Evolutionary conservation across 2,329 filamentous ascomycete genomes (phyloP).

Genomic region (Boeremia lycopersici): DNA sequence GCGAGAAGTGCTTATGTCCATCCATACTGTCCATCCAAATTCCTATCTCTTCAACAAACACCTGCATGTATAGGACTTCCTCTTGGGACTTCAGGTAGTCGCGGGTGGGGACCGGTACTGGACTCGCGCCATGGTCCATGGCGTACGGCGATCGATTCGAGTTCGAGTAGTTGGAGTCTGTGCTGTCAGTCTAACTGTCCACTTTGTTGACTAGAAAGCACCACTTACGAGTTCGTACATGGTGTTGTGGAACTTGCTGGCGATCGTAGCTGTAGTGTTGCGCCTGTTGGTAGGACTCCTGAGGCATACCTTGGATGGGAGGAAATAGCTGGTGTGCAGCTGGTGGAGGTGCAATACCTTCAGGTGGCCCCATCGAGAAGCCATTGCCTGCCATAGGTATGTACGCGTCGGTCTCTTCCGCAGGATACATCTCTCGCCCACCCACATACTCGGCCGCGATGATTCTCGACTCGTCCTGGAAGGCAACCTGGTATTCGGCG

Average conservation of each 20-base stretch:
- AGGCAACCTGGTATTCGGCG: slow-evolving; percentile 73
- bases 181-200: slow-evolving; percentile 12
- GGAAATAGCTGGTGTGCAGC: slow-evolving; percentile 57
- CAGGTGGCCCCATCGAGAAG: slow-evolving; percentile 37
- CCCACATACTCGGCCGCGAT: slow-evolving; percentile 91
- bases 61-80: slow-evolving; percentile 87
- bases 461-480: slow-evolving; percentile 85
- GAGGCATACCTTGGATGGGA: slow-evolving; percentile 57
- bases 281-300: slow-evolving; percentile 53
- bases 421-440: slow-evolving; percentile 74
- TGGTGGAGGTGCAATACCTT: slow-evolving; percentile 37
- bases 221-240: slow-evolving; percentile 30
- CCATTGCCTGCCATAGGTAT: slow-evolving; percentile 30
- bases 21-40: slow-evolving; percentile 96
- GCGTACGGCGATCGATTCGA: slow-evolving; percentile 33
- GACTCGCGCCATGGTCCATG: slow-evolving; percentile 33
- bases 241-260: slow-evolving; percentile 38
- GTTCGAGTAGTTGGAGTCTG: slow-evolving; percentile 35
- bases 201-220: neutral
- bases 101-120: slow-evolving; percentile 46
- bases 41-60: slow-evolving; percentile 88
- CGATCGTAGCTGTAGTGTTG: slow-evolving; percentile 51
- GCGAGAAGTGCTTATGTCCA: slow-evolving; percentile 82
- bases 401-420: slow-evolving; percentile 46
- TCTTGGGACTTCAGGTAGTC: slow-evolving; percentile 75